Evolutionary conservation across 768 basidiomycete genomes (phyloP).

Genomic region (Serendipita sp.): DNA sequence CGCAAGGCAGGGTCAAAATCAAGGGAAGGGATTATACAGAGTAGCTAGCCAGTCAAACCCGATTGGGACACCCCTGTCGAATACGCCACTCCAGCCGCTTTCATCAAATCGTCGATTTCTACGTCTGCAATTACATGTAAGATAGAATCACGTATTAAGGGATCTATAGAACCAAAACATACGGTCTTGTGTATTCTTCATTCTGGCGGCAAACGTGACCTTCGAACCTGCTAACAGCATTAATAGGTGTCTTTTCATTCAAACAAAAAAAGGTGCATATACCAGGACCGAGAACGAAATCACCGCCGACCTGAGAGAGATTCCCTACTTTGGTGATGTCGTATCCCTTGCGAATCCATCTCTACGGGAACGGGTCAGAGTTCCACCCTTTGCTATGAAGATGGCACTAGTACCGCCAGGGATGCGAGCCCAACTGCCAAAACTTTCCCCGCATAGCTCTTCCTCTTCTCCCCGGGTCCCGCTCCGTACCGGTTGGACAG

Average conservation of each 20-base stretch:
- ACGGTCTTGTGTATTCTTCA: slow-evolving; percentile 50
- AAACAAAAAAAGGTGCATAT: slow-evolving; percentile 7
- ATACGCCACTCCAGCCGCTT: slow-evolving; percentile 24
- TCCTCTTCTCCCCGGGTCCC: slow-evolving; percentile 15
- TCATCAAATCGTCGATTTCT: slow-evolving; percentile 35
- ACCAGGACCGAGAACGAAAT: slow-evolving; percentile 49
- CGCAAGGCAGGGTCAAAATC: background rate
- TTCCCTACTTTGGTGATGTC: slow-evolving; percentile 26
- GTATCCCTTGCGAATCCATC: background rate
- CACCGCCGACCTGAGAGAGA: slow-evolving; percentile 44
- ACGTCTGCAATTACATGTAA: slow-evolving; percentile 21
- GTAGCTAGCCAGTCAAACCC: no score
- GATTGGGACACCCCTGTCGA: background rate
- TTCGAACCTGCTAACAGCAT: background rate
- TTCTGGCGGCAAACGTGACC: slow-evolving; percentile 32
- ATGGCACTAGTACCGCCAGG: background rate
- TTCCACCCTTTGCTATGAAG: background rate
- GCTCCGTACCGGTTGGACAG: slow-evolving; percentile 26
- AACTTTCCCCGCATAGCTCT: slow-evolving; percentile 16
- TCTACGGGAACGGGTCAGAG: background rate
- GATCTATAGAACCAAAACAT: slow-evolving; percentile 9
- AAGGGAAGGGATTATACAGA: no score
- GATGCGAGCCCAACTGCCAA: slow-evolving; percentile 10
- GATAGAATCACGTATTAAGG: no score
- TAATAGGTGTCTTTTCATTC: no score